A percentile compares a stretch with the other conserved stretches of the same genome.
phyloP scores from a whole-genome alignment of 75 land plant genomes.

The Isoetes taiwanensis region DNA sequence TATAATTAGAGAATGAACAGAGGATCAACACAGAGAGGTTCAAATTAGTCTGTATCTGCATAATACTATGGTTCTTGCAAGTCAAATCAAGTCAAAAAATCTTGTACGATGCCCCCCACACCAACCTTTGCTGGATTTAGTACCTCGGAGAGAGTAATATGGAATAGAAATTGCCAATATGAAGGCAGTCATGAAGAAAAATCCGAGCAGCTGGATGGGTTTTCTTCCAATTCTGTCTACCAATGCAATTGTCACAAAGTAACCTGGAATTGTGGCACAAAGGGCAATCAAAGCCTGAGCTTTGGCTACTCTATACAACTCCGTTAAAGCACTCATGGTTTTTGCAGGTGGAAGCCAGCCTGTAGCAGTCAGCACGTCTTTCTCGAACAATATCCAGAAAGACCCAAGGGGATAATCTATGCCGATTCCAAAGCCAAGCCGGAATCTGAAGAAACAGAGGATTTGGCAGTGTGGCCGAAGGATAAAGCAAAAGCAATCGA shows the following conservation, averaged over 20 bases:
- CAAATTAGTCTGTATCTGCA: no score
- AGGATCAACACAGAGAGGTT: no score
- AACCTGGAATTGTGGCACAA: not conserved
- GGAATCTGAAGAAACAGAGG: no score
- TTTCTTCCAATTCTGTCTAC: not conserved
- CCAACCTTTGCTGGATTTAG: not conserved
- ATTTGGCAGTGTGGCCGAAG: no score
- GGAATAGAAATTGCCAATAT: slow-evolving; percentile 1
- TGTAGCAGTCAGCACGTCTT: not conserved
- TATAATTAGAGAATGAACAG: no score
- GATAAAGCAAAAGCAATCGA: no score
- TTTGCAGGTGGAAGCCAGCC: not conserved
- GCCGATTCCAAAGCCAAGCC: slow-evolving; percentile 6
- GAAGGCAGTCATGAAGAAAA: slow-evolving; percentile 2
- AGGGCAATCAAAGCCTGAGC: not conserved
- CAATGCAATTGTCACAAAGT: not conserved
- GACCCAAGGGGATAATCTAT: not conserved
- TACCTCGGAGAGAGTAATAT: not conserved
- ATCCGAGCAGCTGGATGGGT: not conserved
- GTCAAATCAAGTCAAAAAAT: no score
- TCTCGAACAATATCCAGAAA: not conserved
- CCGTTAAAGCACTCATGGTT: not conserved
- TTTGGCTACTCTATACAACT: not conserved
- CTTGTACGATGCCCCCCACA: not conserved
- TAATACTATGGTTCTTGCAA: no score